A percentile compares a stretch with the other conserved stretches of the same genome.
Evolutionary conservation across 345 rosid species (phyloP).

Genomic region (Eucalyptus erythrocorys): DNA sequence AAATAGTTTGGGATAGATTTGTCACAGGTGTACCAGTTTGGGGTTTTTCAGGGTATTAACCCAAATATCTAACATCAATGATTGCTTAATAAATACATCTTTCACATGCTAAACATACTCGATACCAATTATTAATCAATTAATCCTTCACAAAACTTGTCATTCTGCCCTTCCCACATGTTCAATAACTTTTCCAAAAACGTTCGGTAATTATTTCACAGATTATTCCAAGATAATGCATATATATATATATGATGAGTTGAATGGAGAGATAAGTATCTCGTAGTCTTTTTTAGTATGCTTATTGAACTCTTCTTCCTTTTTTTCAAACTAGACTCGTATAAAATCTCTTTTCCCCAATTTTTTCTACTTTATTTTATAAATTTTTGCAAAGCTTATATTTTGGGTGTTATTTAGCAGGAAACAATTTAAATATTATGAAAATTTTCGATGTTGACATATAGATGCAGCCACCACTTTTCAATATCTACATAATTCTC

Average conservation of each 20-base stretch:
- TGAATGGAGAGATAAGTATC: neutral
- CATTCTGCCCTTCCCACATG: fast-evolving
- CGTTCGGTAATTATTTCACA: neutral
- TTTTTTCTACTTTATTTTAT: neutral
- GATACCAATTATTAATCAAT: neutral
- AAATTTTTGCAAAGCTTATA: neutral
- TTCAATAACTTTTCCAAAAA: neutral
- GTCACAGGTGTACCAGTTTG: too few relatives aligned
- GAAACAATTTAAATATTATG: neutral
- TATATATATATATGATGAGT: neutral
- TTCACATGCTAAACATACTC: neutral
- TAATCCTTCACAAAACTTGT: neutral
- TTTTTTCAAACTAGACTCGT: neutral
- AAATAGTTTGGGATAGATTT: too few relatives aligned
- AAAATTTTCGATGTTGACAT: neutral
- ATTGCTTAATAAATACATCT: neutral
- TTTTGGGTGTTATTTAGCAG: neutral
- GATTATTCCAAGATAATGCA: neutral
- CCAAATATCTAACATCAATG: fast-evolving
- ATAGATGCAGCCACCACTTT: neutral
- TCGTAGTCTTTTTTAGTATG: neutral
- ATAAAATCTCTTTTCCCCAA: neutral
- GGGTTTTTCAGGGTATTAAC: too few relatives aligned
- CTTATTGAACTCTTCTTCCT: neutral
- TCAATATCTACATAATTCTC: neutral